Base-by-base conservation (phyloP, 1,284 basidiomycete genomes). In the Farysia itapuensis region DNA sequence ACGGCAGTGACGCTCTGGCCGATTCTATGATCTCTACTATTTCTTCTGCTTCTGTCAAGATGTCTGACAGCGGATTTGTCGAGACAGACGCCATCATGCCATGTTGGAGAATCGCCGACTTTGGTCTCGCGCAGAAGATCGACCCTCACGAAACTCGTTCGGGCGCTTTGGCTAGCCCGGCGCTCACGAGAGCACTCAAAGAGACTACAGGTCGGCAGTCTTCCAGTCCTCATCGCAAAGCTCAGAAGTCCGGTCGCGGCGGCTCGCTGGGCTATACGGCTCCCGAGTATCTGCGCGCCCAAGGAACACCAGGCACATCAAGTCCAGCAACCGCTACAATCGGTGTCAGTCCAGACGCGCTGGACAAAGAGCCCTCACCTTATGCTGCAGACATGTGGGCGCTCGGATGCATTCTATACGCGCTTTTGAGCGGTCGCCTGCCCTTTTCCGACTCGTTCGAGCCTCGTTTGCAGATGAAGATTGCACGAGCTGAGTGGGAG, bases 121-220 rank as follows among this genome's bases (percentile, higher is more conserved):
- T 93, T 78, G 90, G 90, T 39, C 82, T 92, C 79, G 81, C 89
- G 20, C 50, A 50, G 29, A 26, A 38, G 15, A 23, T 61, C 18
- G 46, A 50, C 13, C 16, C 42, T 39, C 5, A 15, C 13, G 2
- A 41, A 51, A 4, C 25, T 29, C 29, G 48, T 42, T 30, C 18
- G 29, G 9, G 41, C 39, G 21, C 29, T 4, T 13, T 37, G 8
- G 43, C 40, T 11, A 34, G 51, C 30, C 28, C 58, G 7, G 47
- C 46, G 14, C 36, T 61, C 7, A 35, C 51, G 13, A 46, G 58
- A n/a, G 51, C 58, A 12, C 47, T 61, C 36, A 61, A 51, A 35
- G 39, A 35, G 39, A 36, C 39, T 5, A 36, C 9, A 19, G 26
- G 16, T 4, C 9, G 26, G 5, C 30, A 24, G 20, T 15, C 20